These are phyloP conservation scores for Apiospora saccharicola DNA, from an alignment of 2,329 filamentous ascomycete species.

Conservation along the genomic window DNA sequence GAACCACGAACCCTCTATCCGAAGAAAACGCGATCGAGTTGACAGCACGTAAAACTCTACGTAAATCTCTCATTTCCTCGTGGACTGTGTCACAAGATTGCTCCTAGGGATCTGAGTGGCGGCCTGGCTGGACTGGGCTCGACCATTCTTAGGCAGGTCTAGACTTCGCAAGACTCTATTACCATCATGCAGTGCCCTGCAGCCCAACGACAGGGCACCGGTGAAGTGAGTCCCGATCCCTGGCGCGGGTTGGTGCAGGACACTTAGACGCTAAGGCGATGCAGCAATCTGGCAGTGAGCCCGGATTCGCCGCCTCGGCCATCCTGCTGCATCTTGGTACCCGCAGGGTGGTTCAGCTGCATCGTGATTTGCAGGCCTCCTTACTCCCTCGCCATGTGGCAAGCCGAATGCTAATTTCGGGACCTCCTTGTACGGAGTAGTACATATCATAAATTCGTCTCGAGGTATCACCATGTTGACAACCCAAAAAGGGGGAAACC, in stretches of 20 bases:
- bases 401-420: neutral
- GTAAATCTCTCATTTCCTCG: too few species aligned
- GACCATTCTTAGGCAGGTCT: too few species aligned
- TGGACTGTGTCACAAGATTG: too few species aligned
- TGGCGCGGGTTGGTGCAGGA: neutral
- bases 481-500: neutral
- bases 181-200: too few species aligned
- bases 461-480: neutral
- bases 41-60: too few species aligned
- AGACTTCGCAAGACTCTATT: too few species aligned
- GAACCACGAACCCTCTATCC: too few species aligned
- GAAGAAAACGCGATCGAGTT: too few species aligned
- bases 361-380: neutral
- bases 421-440: neutral
- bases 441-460: too few species aligned
- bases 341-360: too few species aligned
- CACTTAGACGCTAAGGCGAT: neutral
- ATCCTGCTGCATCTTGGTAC: neutral
- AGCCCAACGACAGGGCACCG: neutral
- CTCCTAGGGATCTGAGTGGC: too few species aligned
- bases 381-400: neutral
- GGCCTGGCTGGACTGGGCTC: too few species aligned
- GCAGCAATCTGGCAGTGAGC: neutral
- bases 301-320: constrained; percentile 24
- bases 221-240: neutral